These are phyloP conservation scores for Aspergillus caelatus DNA, from an alignment of 2,329 filamentous ascomycete species.

Conservation along the genomic window DNA sequence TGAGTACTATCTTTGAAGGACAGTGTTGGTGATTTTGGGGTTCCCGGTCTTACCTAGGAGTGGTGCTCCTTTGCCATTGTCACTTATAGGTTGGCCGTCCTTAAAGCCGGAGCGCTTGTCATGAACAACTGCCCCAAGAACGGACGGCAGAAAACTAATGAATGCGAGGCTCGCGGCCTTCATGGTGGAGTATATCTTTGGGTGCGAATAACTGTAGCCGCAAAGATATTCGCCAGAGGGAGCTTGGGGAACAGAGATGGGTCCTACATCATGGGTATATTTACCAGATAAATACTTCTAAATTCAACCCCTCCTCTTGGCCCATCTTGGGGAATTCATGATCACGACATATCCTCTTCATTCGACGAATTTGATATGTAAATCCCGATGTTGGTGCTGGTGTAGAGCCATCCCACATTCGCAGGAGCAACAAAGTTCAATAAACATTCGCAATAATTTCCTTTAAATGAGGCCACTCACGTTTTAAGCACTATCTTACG, in stretches of 20 bases:
- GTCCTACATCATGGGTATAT: neutral
- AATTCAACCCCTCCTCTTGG: neutral
- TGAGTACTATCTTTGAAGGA: neutral
- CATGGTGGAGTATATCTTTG: neutral
- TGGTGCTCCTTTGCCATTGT: slow-evolving; percentile 53
- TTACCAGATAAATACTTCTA: neutral
- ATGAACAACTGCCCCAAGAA: neutral
- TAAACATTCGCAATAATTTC: neutral
- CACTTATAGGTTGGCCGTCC: slow-evolving; percentile 59
- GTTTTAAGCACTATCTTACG: neutral
- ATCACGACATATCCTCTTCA: neutral
- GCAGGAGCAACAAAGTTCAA: neutral
- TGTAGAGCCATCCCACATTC: neutral
- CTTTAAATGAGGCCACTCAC: neutral
- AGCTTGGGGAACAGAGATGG: neutral
- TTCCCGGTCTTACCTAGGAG: slow-evolving; percentile 48
- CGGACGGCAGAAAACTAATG: neutral
- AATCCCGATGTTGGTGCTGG: neutral
- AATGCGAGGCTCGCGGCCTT: neutral
- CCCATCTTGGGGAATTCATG: neutral
- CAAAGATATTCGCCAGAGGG: neutral
- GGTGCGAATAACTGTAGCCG: neutral
- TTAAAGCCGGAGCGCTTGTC: slow-evolving; percentile 43
- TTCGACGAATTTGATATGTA: neutral
- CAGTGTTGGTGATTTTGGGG: too few relatives aligned